Percentiles rank a stretch among this genome's conserved stretches.
These are phyloP conservation scores for Poa pratensis DNA, from an alignment of 176 grass and related monocot species.

Conservation along the genomic window DNA sequence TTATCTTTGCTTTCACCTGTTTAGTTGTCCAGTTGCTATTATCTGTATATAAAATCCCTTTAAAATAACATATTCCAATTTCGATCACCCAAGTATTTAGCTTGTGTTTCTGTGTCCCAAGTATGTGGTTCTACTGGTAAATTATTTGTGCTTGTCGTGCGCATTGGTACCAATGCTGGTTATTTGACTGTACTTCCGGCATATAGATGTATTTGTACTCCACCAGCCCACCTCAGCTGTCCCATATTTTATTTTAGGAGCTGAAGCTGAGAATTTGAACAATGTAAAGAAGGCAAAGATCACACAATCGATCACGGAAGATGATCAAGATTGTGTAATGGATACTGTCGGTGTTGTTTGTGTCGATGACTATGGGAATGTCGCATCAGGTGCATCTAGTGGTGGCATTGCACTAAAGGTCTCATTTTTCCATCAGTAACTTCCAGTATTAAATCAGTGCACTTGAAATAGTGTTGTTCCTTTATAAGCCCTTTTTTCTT, in stretches of 20 bases:
- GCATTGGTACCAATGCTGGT: background rate
- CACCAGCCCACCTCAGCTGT: conserved; percentile 30
- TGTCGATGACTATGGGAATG: conserved; percentile 65
- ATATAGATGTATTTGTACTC: conserved; percentile 17
- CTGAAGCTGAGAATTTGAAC: conserved; percentile 38
- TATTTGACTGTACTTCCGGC: background rate
- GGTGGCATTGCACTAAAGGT: conserved; percentile 97
- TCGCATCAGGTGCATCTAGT: conserved; percentile 94
- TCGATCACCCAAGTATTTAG: conserved; percentile 1
- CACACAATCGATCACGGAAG: conserved; percentile 36
- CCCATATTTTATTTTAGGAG: conserved; percentile 52
- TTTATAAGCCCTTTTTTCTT: background rate
- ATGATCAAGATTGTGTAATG: conserved; percentile 64
- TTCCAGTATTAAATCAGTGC: background rate
- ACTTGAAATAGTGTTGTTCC: background rate
- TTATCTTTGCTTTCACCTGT: background rate
- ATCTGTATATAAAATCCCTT: background rate
- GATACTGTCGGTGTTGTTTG: conserved; percentile 93
- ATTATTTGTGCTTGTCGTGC: conserved; percentile 2
- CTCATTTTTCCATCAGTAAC: background rate
- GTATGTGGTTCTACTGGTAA: conserved; percentile 24
- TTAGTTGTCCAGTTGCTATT: background rate
- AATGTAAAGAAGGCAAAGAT: conserved; percentile 50
- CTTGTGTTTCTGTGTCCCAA: background rate
- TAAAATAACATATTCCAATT: background rate